Evolutionary conservation across 2,329 filamentous ascomycete species (phyloP), one percentile per base, ranked within the genome.

Genomic region (Penicillium sp.): DNA sequence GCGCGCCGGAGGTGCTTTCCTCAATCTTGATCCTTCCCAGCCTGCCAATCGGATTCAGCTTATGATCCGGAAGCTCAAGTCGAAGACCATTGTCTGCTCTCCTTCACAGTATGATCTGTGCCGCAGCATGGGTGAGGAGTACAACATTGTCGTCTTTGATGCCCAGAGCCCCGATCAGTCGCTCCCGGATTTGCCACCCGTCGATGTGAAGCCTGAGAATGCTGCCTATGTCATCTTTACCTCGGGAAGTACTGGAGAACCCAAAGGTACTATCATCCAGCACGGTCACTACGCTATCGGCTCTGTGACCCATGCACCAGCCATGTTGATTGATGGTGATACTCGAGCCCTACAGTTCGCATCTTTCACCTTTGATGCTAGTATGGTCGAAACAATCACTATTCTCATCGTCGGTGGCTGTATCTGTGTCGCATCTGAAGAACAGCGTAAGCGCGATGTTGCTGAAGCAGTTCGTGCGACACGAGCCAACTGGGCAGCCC

Each of bases 211-310:
- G 9, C 51, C 57, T 2, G 40, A 51, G 7, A 47, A 59, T 29
- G 43, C 50, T 9, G 54, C 54, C 9, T 59, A 57, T 48, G 50
- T 59, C 1, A 54, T 59, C 21, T 59, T 59, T 32, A 59, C 57
- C 7, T 59, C 57, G 9, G 57, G 57, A 13, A 56, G 50, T 40
- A 59, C 57, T 3, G 57, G 57, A 16, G 45, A 54, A 27, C 57
- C 57, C 18, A 59, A 59, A 32, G 57, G 57, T 9, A 57, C 47
- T 11, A 47, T 59, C 22, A 56, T 59, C 31, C 40, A 53, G 38
- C 51, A 40, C 43, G 51, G 34, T 14, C 36, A 36, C 22, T 56
- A 46, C 29, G 47, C 45, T 38, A 50, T 48, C 21, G 51, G 48
- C 8, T 54, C 60, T 8, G 47, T 48, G 14, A 60, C 61, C 14